A percentile compares a stretch with the other conserved stretches of the same genome.
Conservation (phyloP, 2,329 filamentous ascomycete species). For the Cladosporium sp. region DNA sequence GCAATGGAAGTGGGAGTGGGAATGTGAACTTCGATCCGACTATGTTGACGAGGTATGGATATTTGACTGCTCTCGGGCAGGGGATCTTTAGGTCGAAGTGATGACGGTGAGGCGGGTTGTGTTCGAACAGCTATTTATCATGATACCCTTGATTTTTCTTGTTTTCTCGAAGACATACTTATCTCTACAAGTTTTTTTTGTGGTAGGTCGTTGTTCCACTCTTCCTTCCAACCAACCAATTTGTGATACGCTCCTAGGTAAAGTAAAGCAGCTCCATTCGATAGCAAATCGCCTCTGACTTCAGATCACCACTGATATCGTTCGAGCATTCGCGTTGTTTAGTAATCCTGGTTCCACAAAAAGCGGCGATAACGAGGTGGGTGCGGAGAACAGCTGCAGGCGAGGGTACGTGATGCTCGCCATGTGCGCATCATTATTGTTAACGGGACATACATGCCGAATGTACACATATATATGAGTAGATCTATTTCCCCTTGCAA, state of each 20-base stretch:
- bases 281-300: background rate
- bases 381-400: background rate
- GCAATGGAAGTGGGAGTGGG: constrained; percentile 18
- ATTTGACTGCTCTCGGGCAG: constrained; percentile 42
- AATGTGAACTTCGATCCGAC: constrained; percentile 39
- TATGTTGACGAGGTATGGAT: constrained; percentile 43
- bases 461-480: background rate
- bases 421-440: background rate
- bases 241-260: no score
- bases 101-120: background rate
- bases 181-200: background rate
- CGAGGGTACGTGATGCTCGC: background rate
- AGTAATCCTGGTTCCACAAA: background rate
- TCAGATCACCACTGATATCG: background rate
- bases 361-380: background rate
- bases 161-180: background rate
- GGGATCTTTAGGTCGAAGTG: constrained; percentile 35
- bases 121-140: constrained; percentile 2
- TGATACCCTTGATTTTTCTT: constrained; percentile 16
- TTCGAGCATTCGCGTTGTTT: background rate
- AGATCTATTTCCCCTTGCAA: background rate
- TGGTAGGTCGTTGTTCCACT: no score
- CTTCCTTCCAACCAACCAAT: no score
- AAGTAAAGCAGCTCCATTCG: background rate
- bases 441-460: background rate